A percentile compares a stretch with the other conserved stretches of the same genome.
Evolutionary conservation across 1,284 basidiomycete species (phyloP).

Genomic region (Sanguinoderma infundibulare): DNA sequence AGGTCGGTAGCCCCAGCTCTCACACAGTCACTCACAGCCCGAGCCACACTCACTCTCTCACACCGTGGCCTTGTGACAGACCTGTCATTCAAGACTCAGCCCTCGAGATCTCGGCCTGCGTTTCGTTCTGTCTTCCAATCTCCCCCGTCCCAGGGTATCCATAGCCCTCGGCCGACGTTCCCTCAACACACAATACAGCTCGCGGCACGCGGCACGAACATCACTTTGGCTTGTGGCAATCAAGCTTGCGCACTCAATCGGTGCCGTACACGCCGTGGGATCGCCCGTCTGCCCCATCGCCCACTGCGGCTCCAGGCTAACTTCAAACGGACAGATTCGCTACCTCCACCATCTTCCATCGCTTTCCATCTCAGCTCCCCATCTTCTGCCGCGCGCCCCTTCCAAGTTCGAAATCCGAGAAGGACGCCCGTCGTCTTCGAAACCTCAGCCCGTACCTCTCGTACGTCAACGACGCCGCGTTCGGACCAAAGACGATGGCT

Average conservation of each 20-base stretch:
- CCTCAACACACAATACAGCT: not conserved
- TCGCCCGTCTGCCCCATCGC: not conserved
- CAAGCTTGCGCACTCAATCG: not conserved
- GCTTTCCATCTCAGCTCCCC: not conserved
- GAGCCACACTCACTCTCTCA: not conserved
- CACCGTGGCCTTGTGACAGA: not conserved
- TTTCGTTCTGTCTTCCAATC: not conserved
- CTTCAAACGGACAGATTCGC: not conserved
- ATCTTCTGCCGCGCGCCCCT: not conserved
- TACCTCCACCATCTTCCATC: slow-evolving; percentile 1
- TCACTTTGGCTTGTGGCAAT: slow-evolving; percentile 1
- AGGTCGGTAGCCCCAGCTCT: not conserved
- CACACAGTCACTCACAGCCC: not conserved
- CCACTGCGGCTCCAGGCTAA: not conserved
- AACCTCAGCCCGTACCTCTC: not conserved
- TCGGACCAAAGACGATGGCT: not conserved
- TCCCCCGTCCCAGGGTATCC: not conserved
- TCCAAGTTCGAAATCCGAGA: not conserved
- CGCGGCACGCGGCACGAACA: not conserved
- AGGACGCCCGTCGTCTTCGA: too few species aligned
- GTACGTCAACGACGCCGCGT: not conserved
- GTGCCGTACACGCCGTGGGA: not conserved
- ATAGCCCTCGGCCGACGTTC: too few species aligned
- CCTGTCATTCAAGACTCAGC: not conserved
- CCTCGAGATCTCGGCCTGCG: not conserved